Percentiles rank a stretch among this genome's conserved stretches.
phyloP scores from a whole-genome alignment of 768 basidiomycete species.

The Suillus spraguei region DNA sequence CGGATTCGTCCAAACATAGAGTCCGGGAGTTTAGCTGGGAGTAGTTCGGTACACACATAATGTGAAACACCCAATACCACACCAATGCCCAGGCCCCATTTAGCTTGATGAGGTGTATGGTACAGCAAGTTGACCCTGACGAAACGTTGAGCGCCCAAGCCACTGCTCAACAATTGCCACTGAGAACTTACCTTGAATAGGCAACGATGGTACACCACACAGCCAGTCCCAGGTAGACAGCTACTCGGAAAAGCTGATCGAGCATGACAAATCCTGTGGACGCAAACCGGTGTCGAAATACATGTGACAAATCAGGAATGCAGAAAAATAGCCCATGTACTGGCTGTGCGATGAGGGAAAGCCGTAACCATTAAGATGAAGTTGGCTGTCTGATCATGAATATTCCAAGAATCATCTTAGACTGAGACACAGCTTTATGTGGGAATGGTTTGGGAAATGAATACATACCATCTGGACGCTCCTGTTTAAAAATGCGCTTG shows the following conservation, averaged over 20 bases:
- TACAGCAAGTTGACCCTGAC: conserved; percentile 70
- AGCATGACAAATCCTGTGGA: conserved; percentile 52
- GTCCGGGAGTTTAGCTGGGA: conserved; percentile 55
- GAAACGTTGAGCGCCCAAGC: not conserved
- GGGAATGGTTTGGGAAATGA: not conserved
- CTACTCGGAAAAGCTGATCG: conserved; percentile 51
- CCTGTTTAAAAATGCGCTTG: conserved; percentile 68
- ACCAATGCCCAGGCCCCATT: conserved; percentile 77
- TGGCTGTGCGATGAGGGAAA: conserved; percentile 91
- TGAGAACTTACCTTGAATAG: conserved; percentile 67
- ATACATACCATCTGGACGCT: conserved; percentile 63
- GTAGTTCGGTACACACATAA: conserved; percentile 58
- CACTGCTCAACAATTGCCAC: not conserved
- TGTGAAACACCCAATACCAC: conserved; percentile 50
- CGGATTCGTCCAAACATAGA: conserved; percentile 57
- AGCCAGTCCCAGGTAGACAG: conserved; percentile 51
- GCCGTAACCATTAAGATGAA: conserved; percentile 64
- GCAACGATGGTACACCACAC: conserved; percentile 68
- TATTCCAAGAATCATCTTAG: conserved; percentile 10
- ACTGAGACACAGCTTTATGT: not conserved
- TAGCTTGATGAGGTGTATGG: conserved; percentile 70
- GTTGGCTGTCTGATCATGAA: conserved; percentile 16
- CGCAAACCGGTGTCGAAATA: conserved; percentile 65
- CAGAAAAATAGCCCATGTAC: conserved; percentile 86
- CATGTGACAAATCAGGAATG: conserved; percentile 76